These are phyloP conservation scores for Epichloe uncinata DNA, from an alignment of 2,329 filamentous ascomycete genomes.

Conservation along the genomic window DNA sequence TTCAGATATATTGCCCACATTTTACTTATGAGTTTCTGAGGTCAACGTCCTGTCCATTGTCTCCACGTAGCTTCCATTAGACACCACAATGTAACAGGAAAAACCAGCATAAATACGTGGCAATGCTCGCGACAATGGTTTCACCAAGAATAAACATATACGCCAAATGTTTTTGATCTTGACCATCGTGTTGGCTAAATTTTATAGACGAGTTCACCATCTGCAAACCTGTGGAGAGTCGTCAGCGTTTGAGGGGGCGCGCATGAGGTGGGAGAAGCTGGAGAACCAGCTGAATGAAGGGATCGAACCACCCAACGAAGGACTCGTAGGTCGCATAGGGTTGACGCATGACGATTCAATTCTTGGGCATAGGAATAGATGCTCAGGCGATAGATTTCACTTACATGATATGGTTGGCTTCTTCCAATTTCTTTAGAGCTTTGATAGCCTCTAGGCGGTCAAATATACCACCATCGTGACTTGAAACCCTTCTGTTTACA, in stretches of 20 bases:
- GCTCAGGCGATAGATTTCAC: slow-evolving; percentile 21
- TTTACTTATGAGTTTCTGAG: not conserved
- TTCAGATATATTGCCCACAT: not conserved
- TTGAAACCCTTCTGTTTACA: slow-evolving; percentile 59
- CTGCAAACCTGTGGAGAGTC: slow-evolving; percentile 32
- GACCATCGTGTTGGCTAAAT: slow-evolving; percentile 30
- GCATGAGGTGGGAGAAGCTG: not conserved
- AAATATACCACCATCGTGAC: slow-evolving; percentile 45
- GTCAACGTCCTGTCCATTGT: not conserved
- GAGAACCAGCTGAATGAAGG: not conserved
- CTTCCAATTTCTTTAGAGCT: slow-evolving; percentile 68
- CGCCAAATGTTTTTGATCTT: not conserved
- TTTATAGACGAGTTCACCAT: slow-evolving; percentile 56
- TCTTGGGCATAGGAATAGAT: not conserved
- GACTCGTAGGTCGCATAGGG: not conserved
- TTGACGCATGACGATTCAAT: not conserved
- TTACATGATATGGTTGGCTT: slow-evolving; percentile 85
- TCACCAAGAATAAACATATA: not conserved
- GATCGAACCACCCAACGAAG: not conserved
- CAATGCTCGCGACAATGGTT: not conserved
- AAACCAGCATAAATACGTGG: not conserved
- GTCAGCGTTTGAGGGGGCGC: slow-evolving; percentile 9
- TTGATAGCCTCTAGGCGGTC: slow-evolving; percentile 57
- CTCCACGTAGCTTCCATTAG: not conserved
- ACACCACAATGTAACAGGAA: not conserved